Percentiles rank a stretch among this genome's conserved stretches.
Conservation (phyloP, 2,329 filamentous ascomycete species). For the Fusarium austroafricanum region DNA sequence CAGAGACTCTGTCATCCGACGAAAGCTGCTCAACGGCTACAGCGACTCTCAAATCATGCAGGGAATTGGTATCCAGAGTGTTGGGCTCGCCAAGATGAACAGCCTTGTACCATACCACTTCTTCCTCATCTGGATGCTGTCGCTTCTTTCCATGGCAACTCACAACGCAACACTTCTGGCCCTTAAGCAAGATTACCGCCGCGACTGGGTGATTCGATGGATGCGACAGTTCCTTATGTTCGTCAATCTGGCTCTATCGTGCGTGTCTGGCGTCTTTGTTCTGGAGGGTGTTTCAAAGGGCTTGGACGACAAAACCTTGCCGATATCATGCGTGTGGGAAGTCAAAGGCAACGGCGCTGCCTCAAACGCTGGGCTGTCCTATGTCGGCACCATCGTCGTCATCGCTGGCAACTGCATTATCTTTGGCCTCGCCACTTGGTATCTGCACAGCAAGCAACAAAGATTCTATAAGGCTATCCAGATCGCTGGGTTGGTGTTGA, state of each 20-base stretch:
- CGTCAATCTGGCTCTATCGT: constrained; percentile 69
- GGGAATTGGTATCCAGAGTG: constrained; percentile 74
- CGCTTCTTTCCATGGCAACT: constrained; percentile 71
- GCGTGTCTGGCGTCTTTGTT: constrained; percentile 67
- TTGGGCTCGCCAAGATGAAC: constrained; percentile 70
- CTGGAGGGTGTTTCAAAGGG: constrained; percentile 65
- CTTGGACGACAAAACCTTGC: constrained; percentile 63
- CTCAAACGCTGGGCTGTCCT: constrained; percentile 59
- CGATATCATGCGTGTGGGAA: constrained; percentile 71
- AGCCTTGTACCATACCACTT: constrained; percentile 75
- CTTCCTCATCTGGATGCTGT: constrained; percentile 77
- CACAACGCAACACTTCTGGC: constrained; percentile 74
- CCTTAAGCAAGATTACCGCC: constrained; percentile 72
- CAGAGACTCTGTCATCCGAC: constrained; percentile 64
- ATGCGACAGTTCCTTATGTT: constrained; percentile 74
- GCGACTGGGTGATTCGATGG: constrained; percentile 75
- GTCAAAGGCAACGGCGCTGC: constrained; percentile 52
- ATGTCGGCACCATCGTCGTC: constrained; percentile 70
- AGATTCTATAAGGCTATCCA: constrained; percentile 67
- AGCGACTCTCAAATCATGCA: constrained; percentile 77
- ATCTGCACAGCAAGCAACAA: constrained; percentile 67
- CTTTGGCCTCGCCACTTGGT: constrained; percentile 72
- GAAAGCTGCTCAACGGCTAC: constrained; percentile 73
- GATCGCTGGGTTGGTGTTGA: constrained; percentile 64
- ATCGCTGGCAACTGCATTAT: constrained; percentile 69